Evolutionary conservation across 192 early-diverging fungal species (phyloP).

Genomic region (Coemansia sp.): DNA sequence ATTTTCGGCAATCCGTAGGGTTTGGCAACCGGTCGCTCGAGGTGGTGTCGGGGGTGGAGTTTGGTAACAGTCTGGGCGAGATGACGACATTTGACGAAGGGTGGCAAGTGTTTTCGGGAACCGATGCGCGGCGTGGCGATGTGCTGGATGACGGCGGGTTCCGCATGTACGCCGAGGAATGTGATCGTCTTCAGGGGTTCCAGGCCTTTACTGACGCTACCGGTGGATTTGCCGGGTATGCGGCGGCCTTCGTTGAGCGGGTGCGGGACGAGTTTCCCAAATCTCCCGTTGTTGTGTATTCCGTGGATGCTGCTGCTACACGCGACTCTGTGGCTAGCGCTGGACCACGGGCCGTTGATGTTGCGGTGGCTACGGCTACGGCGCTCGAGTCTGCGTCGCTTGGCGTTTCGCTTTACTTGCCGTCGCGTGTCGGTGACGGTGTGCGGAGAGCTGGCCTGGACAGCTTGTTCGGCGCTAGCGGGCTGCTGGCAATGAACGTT

Average conservation of each 20-base stretch:
- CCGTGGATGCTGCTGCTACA: constrained; percentile 30
- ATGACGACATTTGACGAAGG: constrained; percentile 63
- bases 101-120: constrained; percentile 40
- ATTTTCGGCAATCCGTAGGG: constrained; percentile 69
- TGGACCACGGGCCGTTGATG: constrained; percentile 17
- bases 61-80: constrained; percentile 59
- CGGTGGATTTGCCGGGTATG: constrained; percentile 74
- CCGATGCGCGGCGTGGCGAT: constrained; percentile 27
- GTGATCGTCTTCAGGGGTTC: constrained; percentile 63
- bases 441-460: not conserved
- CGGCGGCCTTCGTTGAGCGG: constrained; percentile 57
- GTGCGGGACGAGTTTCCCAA: constrained; percentile 76
- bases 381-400: constrained; percentile 33
- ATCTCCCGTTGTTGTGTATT: constrained; percentile 60
- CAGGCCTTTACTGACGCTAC: constrained; percentile 65
- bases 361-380: constrained; percentile 24
- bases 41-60: constrained; percentile 56
- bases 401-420: constrained; percentile 35
- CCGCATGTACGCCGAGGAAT: constrained; percentile 40
- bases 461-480: constrained; percentile 11
- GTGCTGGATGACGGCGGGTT: constrained; percentile 38
- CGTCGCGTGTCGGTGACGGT: constrained; percentile 9
- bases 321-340: not conserved
- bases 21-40: constrained; percentile 69
- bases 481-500: constrained; percentile 29